Base-by-base conservation (phyloP, 31 red algal species). In the Endocladia muricata region DNA sequence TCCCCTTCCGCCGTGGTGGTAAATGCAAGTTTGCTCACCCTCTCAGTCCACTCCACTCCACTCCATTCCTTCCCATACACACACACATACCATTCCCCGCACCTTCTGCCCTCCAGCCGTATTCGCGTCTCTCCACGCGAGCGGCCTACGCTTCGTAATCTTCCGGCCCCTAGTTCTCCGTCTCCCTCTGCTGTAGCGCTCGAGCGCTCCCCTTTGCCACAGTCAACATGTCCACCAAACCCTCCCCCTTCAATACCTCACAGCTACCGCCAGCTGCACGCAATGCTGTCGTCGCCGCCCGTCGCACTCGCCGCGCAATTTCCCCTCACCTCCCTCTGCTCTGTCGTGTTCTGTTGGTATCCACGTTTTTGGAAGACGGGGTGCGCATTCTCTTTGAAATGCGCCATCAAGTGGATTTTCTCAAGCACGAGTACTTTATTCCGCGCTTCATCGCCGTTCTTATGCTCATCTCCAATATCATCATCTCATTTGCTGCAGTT, bases 321-420 rank as follows among this genome's bases (percentile, higher is more conserved):
- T 29, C 77, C 11, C 91, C 91, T 4, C 84, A 89, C 62, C 47
- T 94, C 21, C 91, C 96, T 19, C 41, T 81, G 9, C 59, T 92
- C 21, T 90, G 88, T 42, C 88, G 96, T 21, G 41, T 91, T 25
- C 80, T 98, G 26, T 61, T 98, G 7, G 70, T 98, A 2, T 90
- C 92, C 5, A 98, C 96, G 22, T 98, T 98, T 81, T 55, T 98
- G 8, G 96, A 98, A 78, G 96, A 98, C 62, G 90, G 88, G 29
- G 40, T 94, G n/a, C 86, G 96, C 0, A 88, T 94, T 15, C 72
- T 98, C 28, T 82, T 88, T 39, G 91, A 98, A 61, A 81, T 94
- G 88, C 47, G 41, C 30, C 88, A 92, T 64, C 88, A 92, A 80
- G 57, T 96, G 52, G 73, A 89, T 39, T 97, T 97, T 48, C 75